A percentile compares a stretch with the other conserved stretches of the same genome.
Conservation (phyloP, 352 stramenopile species). For the Globisporangium nodosum region DNA sequence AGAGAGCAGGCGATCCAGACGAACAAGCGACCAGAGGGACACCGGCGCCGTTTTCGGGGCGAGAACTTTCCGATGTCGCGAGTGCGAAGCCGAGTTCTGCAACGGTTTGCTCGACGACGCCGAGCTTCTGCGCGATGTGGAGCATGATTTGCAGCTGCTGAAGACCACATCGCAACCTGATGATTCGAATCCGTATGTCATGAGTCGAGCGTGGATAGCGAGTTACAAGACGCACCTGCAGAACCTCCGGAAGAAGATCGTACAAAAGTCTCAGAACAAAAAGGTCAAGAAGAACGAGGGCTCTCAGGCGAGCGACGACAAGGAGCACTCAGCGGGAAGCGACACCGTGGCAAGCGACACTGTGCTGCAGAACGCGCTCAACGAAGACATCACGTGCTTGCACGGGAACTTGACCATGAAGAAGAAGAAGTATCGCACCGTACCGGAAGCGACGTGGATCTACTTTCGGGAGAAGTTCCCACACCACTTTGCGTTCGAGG, state of each 20-base stretch:
- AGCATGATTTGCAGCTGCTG: constrained; percentile 44
- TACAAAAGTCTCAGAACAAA: constrained; percentile 21
- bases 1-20: constrained; percentile 1
- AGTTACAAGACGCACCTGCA: constrained; percentile 65
- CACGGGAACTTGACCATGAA: constrained; percentile 64
- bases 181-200: constrained; percentile 29
- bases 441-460: constrained; percentile 47
- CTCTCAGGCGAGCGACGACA: background rate
- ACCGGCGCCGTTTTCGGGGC: constrained; percentile 30
- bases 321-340: background rate
- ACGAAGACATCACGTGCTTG: constrained; percentile 67
- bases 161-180: constrained; percentile 27
- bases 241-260: constrained; percentile 40
- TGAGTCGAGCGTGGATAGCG: constrained; percentile 67
- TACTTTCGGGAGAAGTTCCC: constrained; percentile 65
- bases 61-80: constrained; percentile 34
- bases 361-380: constrained; percentile 41
- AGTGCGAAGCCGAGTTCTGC: constrained; percentile 43
- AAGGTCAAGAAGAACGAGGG: constrained; percentile 9
- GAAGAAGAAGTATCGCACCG: constrained; percentile 57
- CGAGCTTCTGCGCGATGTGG: constrained; percentile 41
- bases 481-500: constrained; percentile 26
- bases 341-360: constrained; percentile 9
- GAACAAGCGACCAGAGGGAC: constrained; percentile 6
- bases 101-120: constrained; percentile 51